Evolutionary conservation across 228 moss, liverwort and hornwort species (phyloP), one percentile per base, ranked within the genome.

Genomic region (Sphagnum fallax): DNA sequence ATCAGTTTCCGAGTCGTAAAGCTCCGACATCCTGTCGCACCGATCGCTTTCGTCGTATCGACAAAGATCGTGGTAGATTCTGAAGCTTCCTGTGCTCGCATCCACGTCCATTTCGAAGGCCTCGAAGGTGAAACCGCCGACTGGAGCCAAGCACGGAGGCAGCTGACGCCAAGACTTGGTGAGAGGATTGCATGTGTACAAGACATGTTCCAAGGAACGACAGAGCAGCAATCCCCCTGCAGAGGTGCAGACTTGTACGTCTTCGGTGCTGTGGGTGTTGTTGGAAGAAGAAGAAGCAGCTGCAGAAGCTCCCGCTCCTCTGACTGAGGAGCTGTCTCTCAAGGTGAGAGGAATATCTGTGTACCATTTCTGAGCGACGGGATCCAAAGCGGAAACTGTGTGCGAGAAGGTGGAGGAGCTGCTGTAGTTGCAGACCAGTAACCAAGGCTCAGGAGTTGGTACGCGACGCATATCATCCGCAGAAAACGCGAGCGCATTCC

Each of bases 141-240:
- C 48, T 65, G 65, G 65, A 49, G 13, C 13, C 65, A 65, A 65
- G 65, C 65, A 65, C 48, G 65, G 65, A 10, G 65, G 65, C 14
- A 65, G 49, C 48, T 65, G 48, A 13, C 48, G 49, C 65, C 65
- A 65, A 65, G 65, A 48, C 14, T 49, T 65, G 10, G 65, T 65
- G 48, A 65, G 48, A 65, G 65, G 65, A 49, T 65, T 65, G 65
- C 65, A 65, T 4, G 49, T 65, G 65, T 65, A 65, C 65, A 65
- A 13, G 5, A 65, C 65, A 65, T 65, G 65, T 65, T 65, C 65
- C 49, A 65, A 50, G 10, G 65, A 65, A 4, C 65, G 65, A 49
- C 65, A 65, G 11, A 65, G 65, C 9, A 65, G 13, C 5, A 65
- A 13, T 13, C 65, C 65, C 48, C 65, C 65, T 5, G 65, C 48